Percentiles rank a stretch among this genome's conserved stretches.
Conservation (phyloP, 78 protist species). For the Chrysochromulina tobinii region DNA sequence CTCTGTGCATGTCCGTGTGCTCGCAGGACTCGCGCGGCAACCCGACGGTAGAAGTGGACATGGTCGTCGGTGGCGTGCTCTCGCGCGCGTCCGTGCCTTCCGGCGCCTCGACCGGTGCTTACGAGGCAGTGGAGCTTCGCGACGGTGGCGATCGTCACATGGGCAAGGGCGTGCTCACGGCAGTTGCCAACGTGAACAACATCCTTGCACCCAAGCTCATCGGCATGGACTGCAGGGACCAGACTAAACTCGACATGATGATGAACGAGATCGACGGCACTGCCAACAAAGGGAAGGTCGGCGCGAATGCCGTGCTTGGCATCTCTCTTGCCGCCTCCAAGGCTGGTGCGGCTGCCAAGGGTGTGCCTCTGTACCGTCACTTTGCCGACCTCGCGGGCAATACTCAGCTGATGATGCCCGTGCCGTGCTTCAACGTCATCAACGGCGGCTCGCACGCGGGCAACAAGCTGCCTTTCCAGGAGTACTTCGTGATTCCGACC, state of each 20-base stretch:
- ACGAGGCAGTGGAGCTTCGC: slow-evolving; percentile 95
- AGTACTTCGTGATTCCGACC: slow-evolving; percentile 88
- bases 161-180: slow-evolving; percentile 90
- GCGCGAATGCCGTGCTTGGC: slow-evolving; percentile 98
- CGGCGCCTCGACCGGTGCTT: slow-evolving; percentile 98
- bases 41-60: slow-evolving; percentile 65
- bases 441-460: slow-evolving; percentile 99
- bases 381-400: slow-evolving; percentile 77
- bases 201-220: slow-evolving; percentile 81
- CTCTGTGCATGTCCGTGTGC: too few species aligned
- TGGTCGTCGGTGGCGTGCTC: background rate
- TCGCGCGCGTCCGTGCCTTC: slow-evolving; percentile 89
- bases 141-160: slow-evolving; percentile 77
- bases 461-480: slow-evolving; percentile 82
- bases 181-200: slow-evolving; percentile 86
- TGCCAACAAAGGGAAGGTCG: slow-evolving; percentile 71
- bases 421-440: slow-evolving; percentile 97
- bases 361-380: slow-evolving; percentile 90
- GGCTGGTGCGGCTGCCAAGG: slow-evolving; percentile 92
- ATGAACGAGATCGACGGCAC: slow-evolving; percentile 58
- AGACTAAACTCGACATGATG: slow-evolving; percentile 81
- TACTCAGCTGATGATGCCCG: slow-evolving; percentile 68
- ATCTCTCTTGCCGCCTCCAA: slow-evolving; percentile 90
- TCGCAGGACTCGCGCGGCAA: slow-evolving; percentile 79
- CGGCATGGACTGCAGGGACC: slow-evolving; percentile 78